Base-by-base conservation (phyloP, 2,329 filamentous ascomycete species). In the Colletotrichum truncatum region DNA sequence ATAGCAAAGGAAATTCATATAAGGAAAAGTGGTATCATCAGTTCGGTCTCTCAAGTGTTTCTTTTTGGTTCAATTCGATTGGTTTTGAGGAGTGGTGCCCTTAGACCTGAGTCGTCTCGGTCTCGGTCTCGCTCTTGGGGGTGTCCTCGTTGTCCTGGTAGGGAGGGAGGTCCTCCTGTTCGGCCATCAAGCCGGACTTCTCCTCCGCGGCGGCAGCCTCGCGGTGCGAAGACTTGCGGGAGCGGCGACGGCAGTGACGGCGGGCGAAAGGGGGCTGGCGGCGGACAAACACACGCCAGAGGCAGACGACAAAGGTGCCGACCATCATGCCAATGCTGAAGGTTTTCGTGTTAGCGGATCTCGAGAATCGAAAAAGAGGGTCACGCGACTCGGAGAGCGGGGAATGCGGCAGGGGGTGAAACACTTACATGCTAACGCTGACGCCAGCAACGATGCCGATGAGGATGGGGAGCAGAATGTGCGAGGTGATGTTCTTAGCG, bases 401-500 rank as follows among this genome's bases (percentile, higher is more conserved):
- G 46, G 36, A 48, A 26, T 8, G 6, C 23, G 21, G 41, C 34
- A 48, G 49, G 43, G 39, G 36, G 12, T 26, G 6, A 25, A 34
- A 48, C 68, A 81, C 84, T 74, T 81, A 86, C 84, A 92, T 75
- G 76, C 90, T 91, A 68, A 90, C 88, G 28, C 84, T 83, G 58
- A 93, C 84, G 72, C 91, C 91, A 45, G 89, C 89, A 23, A 88
- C 83, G 68, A 93, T 84, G 64, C 91, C 91, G 68, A 93, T 84
- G 55, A 91, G 78, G 56, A 93, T 82, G 2, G 91, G 91, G 38
- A 93, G 81, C 49, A 93, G 75, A 45, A 93, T 84, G 67, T 90
- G 87, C 36, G 87, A 81, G 67, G 85, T 81, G 52, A 91, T 81
- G 70, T 85, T 85, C 72, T 82, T 81, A 48, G 88, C 69, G 25